Conservation (phyloP, 495 filamentous ascomycete genomes). For the Penicillium antarcticum region DNA sequence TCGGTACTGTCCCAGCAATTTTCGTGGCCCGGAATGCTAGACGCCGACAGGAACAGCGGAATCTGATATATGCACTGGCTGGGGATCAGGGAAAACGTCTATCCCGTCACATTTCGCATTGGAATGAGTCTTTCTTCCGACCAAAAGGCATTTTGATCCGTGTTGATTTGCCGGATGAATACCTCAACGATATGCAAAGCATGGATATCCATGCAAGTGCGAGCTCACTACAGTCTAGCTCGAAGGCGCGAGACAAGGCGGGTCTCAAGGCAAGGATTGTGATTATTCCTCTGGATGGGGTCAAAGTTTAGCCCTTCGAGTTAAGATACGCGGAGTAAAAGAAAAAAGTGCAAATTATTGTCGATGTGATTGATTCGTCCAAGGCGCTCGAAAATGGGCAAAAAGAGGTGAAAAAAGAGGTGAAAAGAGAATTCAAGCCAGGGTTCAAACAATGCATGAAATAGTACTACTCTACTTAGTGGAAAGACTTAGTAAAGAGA, state of each 20-base stretch:
- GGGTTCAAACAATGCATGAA: too few species aligned
- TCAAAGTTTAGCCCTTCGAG: background rate
- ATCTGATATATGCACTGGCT: constrained; percentile 22
- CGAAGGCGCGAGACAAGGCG: constrained; percentile 15
- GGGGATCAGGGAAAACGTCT: constrained; percentile 10
- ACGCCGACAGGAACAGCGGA: constrained; percentile 24
- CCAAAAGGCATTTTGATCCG: constrained; percentile 33
- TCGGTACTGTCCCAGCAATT: constrained; percentile 31
- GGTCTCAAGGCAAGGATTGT: constrained; percentile 30
- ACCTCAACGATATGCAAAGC: constrained; percentile 18
- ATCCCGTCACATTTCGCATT: constrained; percentile 21
- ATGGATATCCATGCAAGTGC: constrained; percentile 21
- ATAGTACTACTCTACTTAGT: too few species aligned
- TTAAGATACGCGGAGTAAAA: background rate
- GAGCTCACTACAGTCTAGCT: background rate
- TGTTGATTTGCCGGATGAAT: constrained; percentile 34
- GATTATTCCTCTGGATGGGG: constrained; percentile 26
- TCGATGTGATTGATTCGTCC: too few species aligned
- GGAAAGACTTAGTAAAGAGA: too few species aligned
- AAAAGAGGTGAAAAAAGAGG: too few species aligned
- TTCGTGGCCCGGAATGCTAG: constrained; percentile 17
- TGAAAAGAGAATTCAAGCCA: too few species aligned
- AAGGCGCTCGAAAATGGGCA: too few species aligned
- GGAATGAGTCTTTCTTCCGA: constrained; percentile 35
- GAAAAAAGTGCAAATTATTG: background rate